Base-by-base conservation (phyloP, 2,329 filamentous ascomycete genomes). In the Monascus ruber region DNA sequence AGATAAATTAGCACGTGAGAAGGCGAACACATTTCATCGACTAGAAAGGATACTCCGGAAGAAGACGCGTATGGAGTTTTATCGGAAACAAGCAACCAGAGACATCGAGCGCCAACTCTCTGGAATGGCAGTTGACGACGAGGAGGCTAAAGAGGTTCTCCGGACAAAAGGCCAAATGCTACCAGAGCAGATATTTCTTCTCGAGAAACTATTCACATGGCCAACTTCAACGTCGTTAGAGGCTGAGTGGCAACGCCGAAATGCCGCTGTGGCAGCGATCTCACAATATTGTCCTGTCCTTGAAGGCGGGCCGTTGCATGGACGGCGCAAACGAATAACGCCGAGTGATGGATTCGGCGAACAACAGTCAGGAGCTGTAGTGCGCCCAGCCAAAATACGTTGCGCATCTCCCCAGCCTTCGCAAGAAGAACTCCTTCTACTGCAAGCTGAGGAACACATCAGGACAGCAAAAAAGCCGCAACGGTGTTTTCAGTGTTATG, bases 191-290 rank as follows among this genome's bases (percentile, higher is more conserved):
- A 28, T 4, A 37, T 11, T 41, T 42, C 42, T 50, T 27, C 25
- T 51, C 1, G 24, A 46, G 24, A 42, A 36, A 33, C 44, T 51
- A 38, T 34, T 51, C 33, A 44, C 39, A 6, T 51, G 43, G 26
- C 48, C 41, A 24, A n/a, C n/a, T n/a, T n/a, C n/a, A n/a, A n/a
- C n/a, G n/a, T n/a, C n/a, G n/a, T n/a, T n/a, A n/a, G n/a, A n/a
- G n/a, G n/a, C n/a, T n/a, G n/a, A 53, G 34, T 50, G 39, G 49
- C 37, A 47, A 33, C 38, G 46, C 33, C 42, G 42, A n/a, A 38
- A 51, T 46, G 38, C 17, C 4, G 46, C 36, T 25, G 36, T 38
- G 24, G 38, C 24, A 24, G 44, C 45, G 7, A 37, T 53, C 17
- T 7, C 38, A 5, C 35, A 44, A 39, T 50, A 47, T 38, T 49